A percentile compares a stretch with the other conserved stretches of the same genome.
These are phyloP conservation scores for Dysphania ambrosioides DNA, from an alignment of 148 eudicot species.

Conservation along the genomic window DNA sequence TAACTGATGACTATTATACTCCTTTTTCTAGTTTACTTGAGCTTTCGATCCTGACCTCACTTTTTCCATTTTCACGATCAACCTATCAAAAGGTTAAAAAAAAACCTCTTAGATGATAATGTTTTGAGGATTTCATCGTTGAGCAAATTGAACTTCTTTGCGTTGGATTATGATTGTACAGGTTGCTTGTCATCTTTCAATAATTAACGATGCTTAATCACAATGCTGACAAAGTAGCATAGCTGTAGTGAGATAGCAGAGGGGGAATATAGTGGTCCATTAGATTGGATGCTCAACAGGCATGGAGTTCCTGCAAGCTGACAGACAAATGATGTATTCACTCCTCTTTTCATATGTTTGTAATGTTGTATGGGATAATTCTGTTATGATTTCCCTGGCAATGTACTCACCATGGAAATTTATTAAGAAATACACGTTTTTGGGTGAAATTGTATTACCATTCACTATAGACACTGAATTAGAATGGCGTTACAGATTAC, in stretches of 20 bases:
- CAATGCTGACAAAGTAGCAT: constrained; percentile 16
- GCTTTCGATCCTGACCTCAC: background rate
- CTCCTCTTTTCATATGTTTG: background rate
- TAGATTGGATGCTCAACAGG: background rate
- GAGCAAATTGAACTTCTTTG: background rate
- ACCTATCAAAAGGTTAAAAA: background rate
- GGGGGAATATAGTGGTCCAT: constrained; percentile 22
- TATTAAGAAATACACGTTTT: background rate
- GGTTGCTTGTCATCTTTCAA: constrained; percentile 19
- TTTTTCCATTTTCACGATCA: background rate
- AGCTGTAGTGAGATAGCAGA: background rate
- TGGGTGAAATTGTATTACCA: background rate
- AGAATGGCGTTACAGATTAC: background rate
- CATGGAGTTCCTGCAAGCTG: background rate
- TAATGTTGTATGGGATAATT: background rate
- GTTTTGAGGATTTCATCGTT: background rate
- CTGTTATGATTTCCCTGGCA: background rate
- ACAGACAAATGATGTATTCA: background rate
- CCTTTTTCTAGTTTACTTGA: background rate
- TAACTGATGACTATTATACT: background rate
- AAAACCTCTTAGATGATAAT: background rate
- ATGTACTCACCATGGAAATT: background rate
- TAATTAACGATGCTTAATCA: constrained; percentile 1
- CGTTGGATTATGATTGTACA: constrained; percentile 11
- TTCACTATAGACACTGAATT: background rate